Evolutionary conservation across 495 filamentous ascomycete species (phyloP).

Genomic region (Cudoniella acicularis): DNA sequence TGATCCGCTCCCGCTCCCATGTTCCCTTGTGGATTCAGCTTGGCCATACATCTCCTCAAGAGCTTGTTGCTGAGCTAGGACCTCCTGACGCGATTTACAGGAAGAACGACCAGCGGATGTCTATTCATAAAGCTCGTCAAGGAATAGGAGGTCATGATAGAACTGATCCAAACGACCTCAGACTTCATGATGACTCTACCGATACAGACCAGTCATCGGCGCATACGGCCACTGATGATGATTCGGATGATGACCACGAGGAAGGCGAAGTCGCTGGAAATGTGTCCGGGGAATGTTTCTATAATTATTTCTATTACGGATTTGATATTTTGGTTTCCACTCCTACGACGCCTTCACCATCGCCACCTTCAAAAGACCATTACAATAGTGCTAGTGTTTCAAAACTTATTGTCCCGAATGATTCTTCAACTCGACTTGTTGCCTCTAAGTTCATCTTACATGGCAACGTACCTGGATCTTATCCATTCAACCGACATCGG

Average conservation of each 20-base stretch:
- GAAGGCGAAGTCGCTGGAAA: slow-evolving; percentile 41
- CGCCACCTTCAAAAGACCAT: slow-evolving; percentile 50
- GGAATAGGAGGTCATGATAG: slow-evolving; percentile 33
- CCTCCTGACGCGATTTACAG: slow-evolving; percentile 93
- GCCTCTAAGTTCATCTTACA: slow-evolving; percentile 90
- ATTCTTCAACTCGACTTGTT: slow-evolving; percentile 57
- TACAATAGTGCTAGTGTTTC: slow-evolving; percentile 4
- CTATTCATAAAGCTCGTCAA: slow-evolving; percentile 67
- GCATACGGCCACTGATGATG: slow-evolving; percentile 75
- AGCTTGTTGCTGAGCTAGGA: slow-evolving; percentile 83
- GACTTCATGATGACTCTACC: slow-evolving; percentile 51
- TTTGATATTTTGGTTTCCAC: slow-evolving; percentile 91
- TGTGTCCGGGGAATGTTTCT: slow-evolving; percentile 75
- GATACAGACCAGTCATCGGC: slow-evolving; percentile 83
- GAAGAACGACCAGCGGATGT: slow-evolving; percentile 86
- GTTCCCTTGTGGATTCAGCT: slow-evolving; percentile 59
- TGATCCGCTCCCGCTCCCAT: slow-evolving; percentile 54
- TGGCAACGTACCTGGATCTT: slow-evolving; percentile 91
- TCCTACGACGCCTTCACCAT: slow-evolving; percentile 56
- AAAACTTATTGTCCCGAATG: slow-evolving; percentile 10
- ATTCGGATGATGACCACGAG: slow-evolving; percentile 64
- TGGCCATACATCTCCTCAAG: slow-evolving; percentile 82
- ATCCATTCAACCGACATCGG: slow-evolving; percentile 93
- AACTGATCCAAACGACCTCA: slow-evolving; percentile 37
- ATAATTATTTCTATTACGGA: slow-evolving; percentile 94